A percentile compares a stretch with the other conserved stretches of the same genome.
These are phyloP conservation scores for Echites panduratus DNA, from an alignment of 257 asterid genomes.

Conservation along the genomic window DNA sequence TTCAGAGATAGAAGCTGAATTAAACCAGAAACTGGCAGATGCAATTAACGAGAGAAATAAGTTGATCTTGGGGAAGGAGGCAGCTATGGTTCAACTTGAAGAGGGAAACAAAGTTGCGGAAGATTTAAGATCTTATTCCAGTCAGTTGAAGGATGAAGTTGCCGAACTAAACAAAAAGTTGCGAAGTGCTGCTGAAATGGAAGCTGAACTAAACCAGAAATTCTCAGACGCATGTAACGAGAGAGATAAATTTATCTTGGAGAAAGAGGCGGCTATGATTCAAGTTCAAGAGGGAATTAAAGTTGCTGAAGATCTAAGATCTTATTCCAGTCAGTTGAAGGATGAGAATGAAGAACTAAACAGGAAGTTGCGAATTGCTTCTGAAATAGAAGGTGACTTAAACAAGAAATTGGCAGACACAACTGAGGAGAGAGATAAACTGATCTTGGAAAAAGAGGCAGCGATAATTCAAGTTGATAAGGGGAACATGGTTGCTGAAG, in stretches of 20 bases:
- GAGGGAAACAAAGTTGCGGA: constrained; percentile 41
- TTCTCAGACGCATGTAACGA: constrained; percentile 35
- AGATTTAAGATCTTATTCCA: constrained; percentile 27
- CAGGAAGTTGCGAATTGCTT: constrained; percentile 35
- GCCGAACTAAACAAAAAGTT: constrained; percentile 28
- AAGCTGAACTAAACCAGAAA: constrained; percentile 48
- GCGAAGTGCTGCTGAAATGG: constrained; percentile 37
- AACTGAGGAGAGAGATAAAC: constrained; percentile 26
- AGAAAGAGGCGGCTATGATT: constrained; percentile 33
- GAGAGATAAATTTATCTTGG: constrained; percentile 25
- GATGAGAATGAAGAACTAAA: constrained; percentile 41
- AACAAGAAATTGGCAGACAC: constrained; percentile 45
- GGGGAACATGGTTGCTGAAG: constrained; percentile 36
- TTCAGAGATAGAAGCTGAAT: constrained; percentile 38
- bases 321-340: constrained; percentile 27
- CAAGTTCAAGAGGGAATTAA: constrained; percentile 40
- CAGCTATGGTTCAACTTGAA: constrained; percentile 26
- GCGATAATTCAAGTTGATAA: constrained; percentile 31
- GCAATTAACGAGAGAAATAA: constrained; percentile 26
- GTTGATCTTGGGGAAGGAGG: constrained; percentile 35
- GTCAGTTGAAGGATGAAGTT: constrained; percentile 42
- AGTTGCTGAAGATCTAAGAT: constrained; percentile 36
- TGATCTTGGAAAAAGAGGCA: constrained; percentile 36
- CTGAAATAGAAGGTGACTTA: constrained; percentile 39
- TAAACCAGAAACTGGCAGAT: constrained; percentile 47